Evolutionary conservation across 2,329 filamentous ascomycete species (phyloP).

Genomic region (Penicillium sclerotigenum): DNA sequence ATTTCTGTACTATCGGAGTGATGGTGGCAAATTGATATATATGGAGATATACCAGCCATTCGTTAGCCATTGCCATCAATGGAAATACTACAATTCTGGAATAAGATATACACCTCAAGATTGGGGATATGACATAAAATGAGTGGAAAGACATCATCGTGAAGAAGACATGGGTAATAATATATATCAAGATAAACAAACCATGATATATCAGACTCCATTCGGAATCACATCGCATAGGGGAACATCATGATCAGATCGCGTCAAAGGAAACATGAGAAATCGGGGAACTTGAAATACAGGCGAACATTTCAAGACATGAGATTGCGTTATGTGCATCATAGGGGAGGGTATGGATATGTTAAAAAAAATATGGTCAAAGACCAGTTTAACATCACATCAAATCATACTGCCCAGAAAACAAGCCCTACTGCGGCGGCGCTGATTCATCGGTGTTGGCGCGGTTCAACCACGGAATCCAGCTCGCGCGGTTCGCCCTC

Average conservation of each 20-base stretch:
- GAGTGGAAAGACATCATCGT: conserved; percentile 4
- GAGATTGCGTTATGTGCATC: conserved; percentile 24
- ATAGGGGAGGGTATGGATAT: conserved; percentile 21
- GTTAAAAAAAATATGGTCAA: conserved; percentile 19
- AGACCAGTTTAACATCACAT: conserved; percentile 21
- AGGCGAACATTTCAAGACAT: conserved; percentile 18
- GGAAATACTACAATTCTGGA: not conserved
- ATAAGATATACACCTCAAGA: not conserved
- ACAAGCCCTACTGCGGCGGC: conserved; percentile 13
- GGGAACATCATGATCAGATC: conserved; percentile 12
- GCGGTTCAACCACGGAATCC: conserved; percentile 48
- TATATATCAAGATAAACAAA: conserved; percentile 6
- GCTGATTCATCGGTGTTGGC: conserved; percentile 26
- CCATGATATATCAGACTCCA: not conserved
- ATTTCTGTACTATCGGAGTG: too few species aligned
- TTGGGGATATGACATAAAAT: not conserved
- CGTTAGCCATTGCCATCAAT: not conserved
- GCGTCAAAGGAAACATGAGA: conserved; percentile 9
- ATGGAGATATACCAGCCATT: not conserved
- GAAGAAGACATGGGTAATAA: conserved; percentile 7
- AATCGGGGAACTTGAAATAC: conserved; percentile 9
- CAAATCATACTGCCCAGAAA: conserved; percentile 16
- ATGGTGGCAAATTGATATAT: not conserved
- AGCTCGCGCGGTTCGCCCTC: conserved; percentile 47
- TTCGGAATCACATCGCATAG: not conserved